phyloP scores from a whole-genome alignment of 1,284 basidiomycete genomes.

The Leccinum subfulvum region DNA sequence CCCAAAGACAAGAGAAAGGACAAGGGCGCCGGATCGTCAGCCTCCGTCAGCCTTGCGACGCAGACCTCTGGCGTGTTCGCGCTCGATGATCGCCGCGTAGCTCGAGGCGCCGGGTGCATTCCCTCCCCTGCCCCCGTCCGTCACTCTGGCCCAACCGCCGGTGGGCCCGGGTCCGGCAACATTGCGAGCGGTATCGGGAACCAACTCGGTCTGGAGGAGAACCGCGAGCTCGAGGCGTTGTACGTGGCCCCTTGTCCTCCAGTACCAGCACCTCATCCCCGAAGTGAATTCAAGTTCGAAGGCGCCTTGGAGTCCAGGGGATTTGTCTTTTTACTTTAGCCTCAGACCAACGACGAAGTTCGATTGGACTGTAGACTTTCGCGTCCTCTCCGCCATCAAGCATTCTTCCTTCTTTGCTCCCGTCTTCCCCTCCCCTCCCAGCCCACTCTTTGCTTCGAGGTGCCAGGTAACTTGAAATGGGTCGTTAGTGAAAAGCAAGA shows the following conservation, averaged over 20 bases:
- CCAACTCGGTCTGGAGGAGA: conserved; percentile 28
- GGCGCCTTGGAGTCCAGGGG: no score
- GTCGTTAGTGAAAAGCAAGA: conserved; percentile 53
- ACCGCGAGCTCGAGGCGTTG: conserved; percentile 24
- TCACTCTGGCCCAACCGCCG: not conserved
- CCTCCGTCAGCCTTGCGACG: not conserved
- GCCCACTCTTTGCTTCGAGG: conserved; percentile 50
- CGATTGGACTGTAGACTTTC: conserved; percentile 54
- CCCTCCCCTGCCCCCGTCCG: no score
- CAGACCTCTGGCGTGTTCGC: conserved; percentile 18
- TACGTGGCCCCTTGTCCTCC: not conserved
- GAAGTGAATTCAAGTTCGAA: no score
- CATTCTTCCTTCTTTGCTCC: conserved; percentile 68
- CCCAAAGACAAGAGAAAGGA: conserved; percentile 5
- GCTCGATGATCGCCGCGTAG: conserved; percentile 19
- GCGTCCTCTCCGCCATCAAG: conserved; percentile 84
- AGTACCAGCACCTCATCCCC: not conserved
- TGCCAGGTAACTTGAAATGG: conserved; percentile 45
- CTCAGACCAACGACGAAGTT: no score
- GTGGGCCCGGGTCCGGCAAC: not conserved
- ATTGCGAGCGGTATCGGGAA: conserved; percentile 17
- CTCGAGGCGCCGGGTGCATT: conserved; percentile 19
- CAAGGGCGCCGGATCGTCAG: conserved; percentile 1
- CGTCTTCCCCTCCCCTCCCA: conserved; percentile 43
- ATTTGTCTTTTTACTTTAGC: no score